Base-by-base conservation (phyloP, 2,329 filamentous ascomycete species). In the Aspergillus ochraceus region DNA sequence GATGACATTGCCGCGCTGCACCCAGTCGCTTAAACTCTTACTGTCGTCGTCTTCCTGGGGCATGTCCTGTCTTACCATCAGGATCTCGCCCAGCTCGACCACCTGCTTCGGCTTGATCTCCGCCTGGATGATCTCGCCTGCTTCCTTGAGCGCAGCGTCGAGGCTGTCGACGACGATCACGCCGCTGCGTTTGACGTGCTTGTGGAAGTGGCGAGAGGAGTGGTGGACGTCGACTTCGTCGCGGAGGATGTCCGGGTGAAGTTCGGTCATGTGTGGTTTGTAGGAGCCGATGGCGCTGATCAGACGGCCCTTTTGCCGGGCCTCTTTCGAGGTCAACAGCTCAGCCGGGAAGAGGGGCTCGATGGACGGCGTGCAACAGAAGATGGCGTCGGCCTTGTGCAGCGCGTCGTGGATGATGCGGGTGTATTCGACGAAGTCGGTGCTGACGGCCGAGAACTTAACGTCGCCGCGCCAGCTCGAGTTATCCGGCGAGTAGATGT, bases 91-190 rank as follows among this genome's bases (percentile, higher is more conserved):
- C 1, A 97, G 79, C 74, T 97, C 94, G 0, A 97, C 90, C 3
- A 97, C 83, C 67, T 96, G 89, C 50, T 87, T 83, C 0, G 90
- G 87, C 22, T 82, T 81, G 29, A 97, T 79, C 0, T 87, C 88
- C 0, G 91, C 91, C 65, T 91, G 86, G 10, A 96, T 89, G 52
- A 98, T 81, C 78, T 98, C 94, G 0, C 94, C 94, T 0, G 93
- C 90, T 71, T 97, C 91, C 67, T 88, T 88, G 49, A 97, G 74
- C 50, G 89, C 92, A 0, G 90, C 90, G 29, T 91, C 88, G 0
- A 96, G 81, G 10, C 89, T 93, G 70, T 88, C 84, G 2, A 87
- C 85, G 4, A 88, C 77, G 1, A 89, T 76, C 0, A 88, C 83
- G 0, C 86, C 84, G 4, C 86, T 86, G 57, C 85, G 79, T 24